phyloP scores from a whole-genome alignment of 257 asterid genomes.

The Rauvolfia tetraphylla region DNA sequence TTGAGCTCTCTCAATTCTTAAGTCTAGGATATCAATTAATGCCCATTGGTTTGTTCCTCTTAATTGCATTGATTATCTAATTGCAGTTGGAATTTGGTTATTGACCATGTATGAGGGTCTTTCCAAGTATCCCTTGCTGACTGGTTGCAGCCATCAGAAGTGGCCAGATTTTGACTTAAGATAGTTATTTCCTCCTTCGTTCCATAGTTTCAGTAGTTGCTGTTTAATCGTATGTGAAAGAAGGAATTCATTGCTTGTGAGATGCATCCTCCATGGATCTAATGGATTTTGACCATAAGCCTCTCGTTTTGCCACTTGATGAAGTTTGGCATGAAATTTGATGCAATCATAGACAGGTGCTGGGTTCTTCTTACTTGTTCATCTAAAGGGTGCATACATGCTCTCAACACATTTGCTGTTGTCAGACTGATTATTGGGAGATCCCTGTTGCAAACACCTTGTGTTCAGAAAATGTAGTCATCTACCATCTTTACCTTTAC shows the following conservation, averaged over 20 bases:
- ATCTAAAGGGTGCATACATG: not conserved
- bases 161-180: not conserved
- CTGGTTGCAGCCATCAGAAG: not conserved
- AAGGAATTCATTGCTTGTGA: not conserved
- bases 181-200: not conserved
- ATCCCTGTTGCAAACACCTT: not conserved
- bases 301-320: not conserved
- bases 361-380: not conserved
- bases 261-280: slow-evolving; percentile 2
- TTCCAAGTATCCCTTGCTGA: not conserved
- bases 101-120: not conserved
- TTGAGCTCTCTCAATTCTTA: not conserved
- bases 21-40: not conserved
- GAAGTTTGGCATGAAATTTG: not conserved
- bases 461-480: not conserved
- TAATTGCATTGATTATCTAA: not conserved
- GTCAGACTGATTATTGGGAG: slow-evolving; percentile 1
- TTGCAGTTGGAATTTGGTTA: not conserved
- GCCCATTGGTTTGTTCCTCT: not conserved
- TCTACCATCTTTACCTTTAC: not conserved
- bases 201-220: not conserved
- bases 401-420: not conserved
- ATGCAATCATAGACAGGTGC: not conserved
- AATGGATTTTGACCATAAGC: not conserved
- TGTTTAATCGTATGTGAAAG: not conserved